Base-by-base conservation (phyloP, 2,329 filamentous ascomycete species). In the Stemphylium beticola region DNA sequence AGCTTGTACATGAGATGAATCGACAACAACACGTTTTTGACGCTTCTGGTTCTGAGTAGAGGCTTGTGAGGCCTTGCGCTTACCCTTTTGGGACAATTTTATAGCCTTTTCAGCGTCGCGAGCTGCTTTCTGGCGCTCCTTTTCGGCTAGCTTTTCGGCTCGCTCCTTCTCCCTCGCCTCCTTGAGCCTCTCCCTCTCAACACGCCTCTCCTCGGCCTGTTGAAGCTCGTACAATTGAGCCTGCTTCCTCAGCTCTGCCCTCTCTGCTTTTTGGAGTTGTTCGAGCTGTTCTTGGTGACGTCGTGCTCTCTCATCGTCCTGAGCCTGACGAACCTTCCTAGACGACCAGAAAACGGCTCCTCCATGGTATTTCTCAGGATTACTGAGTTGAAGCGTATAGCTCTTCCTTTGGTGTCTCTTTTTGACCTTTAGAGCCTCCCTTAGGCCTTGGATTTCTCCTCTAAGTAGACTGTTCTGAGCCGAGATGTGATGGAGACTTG, bases 181-280 rank as follows among this genome's bases (percentile, higher is more conserved):
- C 31, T 36, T 36, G 17, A 45, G 42, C 14, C 42, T 45, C 42
- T 45, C 42, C 26, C 42, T 36, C 32, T 45, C 32, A 45, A 45
- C 42, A 24, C 32, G 42, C 20, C 10, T 45, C 31, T 45, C 42
- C 42, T 36, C 8, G 26, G 18, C 31, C 36, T 34, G 7, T 20
- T 33, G 17, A 45, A 45, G 42, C 42, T 45, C 26, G 4, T 45
- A 26, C 2, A 45, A 26, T 36, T 14, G 42, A 26, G 42, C 18
- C 18, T 45, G 31, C 42, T 36, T 7, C 8, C 8, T 26, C 22
- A 15, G 15, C 42, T 26, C 2, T 5, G 24, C 4, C 8, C 24
- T 26, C 24, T 26, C 24, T 5, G 24, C 24, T 26, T 26, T 26
- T 7, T 26, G 24, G 2, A 34, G 12, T 34, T 34, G 15, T 34